Evolutionary conservation across 73 alveolate genomes (phyloP).

Genomic region (Symbiodinium pilosum): DNA sequence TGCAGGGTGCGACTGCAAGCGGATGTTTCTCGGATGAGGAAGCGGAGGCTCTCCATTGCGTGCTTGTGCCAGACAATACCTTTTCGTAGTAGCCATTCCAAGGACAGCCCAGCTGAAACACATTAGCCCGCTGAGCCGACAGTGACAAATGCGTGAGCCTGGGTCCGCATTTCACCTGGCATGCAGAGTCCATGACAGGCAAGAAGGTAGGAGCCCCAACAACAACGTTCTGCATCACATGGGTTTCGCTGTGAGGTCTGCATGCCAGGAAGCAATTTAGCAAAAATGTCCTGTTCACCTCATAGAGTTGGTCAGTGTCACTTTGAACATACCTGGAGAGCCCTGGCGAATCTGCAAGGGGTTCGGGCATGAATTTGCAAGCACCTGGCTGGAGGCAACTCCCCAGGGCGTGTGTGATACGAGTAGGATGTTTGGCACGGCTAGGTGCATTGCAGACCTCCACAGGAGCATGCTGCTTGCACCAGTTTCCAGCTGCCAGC

Average conservation of each 20-base stretch:
- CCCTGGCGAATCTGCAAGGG: constrained; percentile 28
- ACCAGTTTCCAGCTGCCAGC: not conserved
- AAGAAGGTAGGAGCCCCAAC: no score
- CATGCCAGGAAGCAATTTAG: no score
- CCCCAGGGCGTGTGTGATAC: no score
- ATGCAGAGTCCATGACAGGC: no score
- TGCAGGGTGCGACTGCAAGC: not conserved
- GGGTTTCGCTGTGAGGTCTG: no score
- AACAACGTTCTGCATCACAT: no score
- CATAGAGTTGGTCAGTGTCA: not conserved
- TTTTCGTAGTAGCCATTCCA: not conserved
- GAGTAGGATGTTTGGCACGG: no score
- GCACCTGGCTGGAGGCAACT: not conserved
- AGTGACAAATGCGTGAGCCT: not conserved
- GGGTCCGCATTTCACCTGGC: not conserved
- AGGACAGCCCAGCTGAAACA: not conserved
- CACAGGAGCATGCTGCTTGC: not conserved
- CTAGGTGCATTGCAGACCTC: not conserved
- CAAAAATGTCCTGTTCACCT: no score
- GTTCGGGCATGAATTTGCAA: not conserved
- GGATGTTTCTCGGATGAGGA: not conserved
- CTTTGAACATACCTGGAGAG: not conserved
- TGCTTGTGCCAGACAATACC: not conserved
- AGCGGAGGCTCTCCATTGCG: not conserved
- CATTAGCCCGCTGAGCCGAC: not conserved